Evolutionary conservation across 192 early-diverging fungal species (phyloP).

Genomic region (Dissophora ornata): DNA sequence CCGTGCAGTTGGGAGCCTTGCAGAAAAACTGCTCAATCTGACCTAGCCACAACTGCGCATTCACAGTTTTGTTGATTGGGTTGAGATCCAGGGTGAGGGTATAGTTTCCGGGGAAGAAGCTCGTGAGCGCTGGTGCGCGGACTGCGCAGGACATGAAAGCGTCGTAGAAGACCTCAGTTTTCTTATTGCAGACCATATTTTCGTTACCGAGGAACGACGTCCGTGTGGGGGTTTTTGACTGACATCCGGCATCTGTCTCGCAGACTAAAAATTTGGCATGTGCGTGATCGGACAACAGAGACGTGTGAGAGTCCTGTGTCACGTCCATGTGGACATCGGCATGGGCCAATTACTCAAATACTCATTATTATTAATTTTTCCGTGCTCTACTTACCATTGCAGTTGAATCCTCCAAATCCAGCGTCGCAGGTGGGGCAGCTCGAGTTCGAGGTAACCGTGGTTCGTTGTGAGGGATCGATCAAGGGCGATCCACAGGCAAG

Average conservation of each 20-base stretch:
- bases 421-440: conserved; percentile 55
- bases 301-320: not conserved
- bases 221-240: conserved; percentile 23
- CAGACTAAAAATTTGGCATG: too few species aligned
- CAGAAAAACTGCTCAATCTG: conserved; percentile 66
- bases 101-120: conserved; percentile 56
- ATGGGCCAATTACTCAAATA: not conserved
- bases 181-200: conserved; percentile 63
- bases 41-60: conserved; percentile 61
- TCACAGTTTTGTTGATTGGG: conserved; percentile 28
- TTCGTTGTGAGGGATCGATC: conserved; percentile 19
- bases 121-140: conserved; percentile 35
- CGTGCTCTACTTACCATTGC: conserved; percentile 58
- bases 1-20: conserved; percentile 50
- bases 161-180: conserved; percentile 56
- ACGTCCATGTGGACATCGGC: too few species aligned
- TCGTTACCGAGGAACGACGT: conserved; percentile 45
- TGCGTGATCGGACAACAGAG: not conserved
- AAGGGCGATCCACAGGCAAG: conserved; percentile 35
- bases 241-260: conserved; percentile 57
- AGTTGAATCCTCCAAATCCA: conserved; percentile 70
- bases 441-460: conserved; percentile 3
- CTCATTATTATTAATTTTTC: too few species aligned
- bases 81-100: conserved; percentile 55
- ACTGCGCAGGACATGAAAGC: conserved; percentile 57